Evolutionary conservation across 2,329 filamentous ascomycete species (phyloP), one percentile per base, ranked within the genome.

Genomic region (Beauveria pseudobassiana): DNA sequence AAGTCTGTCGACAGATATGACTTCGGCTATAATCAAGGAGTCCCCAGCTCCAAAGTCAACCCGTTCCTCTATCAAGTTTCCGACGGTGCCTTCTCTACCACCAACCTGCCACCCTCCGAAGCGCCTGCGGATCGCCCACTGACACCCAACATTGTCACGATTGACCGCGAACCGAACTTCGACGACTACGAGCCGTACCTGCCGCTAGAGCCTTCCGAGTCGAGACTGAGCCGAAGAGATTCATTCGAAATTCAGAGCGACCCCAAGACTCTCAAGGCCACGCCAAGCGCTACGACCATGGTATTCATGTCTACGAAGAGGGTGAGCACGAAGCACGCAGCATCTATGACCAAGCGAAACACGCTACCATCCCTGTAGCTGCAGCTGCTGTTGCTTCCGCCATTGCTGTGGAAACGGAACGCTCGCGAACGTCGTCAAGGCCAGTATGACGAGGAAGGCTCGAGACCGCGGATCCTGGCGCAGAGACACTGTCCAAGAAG

Each of bases 21-120:
- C 12, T 38, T 43, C 5, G 16, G 63, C 65, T 59, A 63, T 67
- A 54, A 46, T 24, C 63, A 69, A 62, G 66, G 69, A 58, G 63
- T 63, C 26, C 66, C 69, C 63, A 67, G 67, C 63, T 67, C 69
- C n/a, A 67, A 71, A 55, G 70, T 82, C 68, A 80, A 87, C 71
- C 82, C 83, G 20, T 86, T 87, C 69, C 78, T 84, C 69, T 87
- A 77, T 68, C 83, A 82, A 70, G 80, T 86, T 63, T 65, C 76
- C 48, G 76, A 82, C 63, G 77, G 81, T 67, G 77, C 78, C n/a
- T 83, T 83, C 63, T 72, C 74, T 54, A 80, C 79, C 10, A 78
- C 81, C 3, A 65, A 70, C 38, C 67, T 71, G 61, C 68, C 70
- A 24, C 76, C 74, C 14, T 75, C 77, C 1, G 69, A 70, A 43